Base-by-base conservation (phyloP, 495 filamentous ascomycete species). In the Talaromyces wortmannii region DNA sequence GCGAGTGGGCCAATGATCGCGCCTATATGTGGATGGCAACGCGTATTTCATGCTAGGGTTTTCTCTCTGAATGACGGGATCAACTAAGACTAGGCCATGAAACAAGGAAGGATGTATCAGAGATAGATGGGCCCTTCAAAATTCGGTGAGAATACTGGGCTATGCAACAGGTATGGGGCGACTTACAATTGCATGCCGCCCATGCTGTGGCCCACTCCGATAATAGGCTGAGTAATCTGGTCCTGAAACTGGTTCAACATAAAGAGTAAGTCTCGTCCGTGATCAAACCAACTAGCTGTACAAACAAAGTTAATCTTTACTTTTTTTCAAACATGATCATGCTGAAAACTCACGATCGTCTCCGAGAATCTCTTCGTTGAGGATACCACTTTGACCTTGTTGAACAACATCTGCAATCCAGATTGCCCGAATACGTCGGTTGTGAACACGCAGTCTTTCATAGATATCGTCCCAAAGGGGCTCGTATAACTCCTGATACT, bases 121-220 rank as follows among this genome's bases (percentile, higher is more conserved):
- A 6, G 89, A 70, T 1, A 81, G 67, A 49, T 77, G 66, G 51
- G 61, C 61, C 8, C 65, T 70, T 40, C 36, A 40, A 1, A 40
- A 10, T 10, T 40, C 36, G 5, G 13, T 40, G 8, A 40, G 8
- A 8, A 40, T 13, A 5, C 8, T 40, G 13, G 8, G 36, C 1
- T 40, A 8, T 40, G 36, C 5, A 10, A 40, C 2, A 40, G 13
- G 13, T 40, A 40, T 40, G 1, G 2, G 4, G 2, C 23, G 4
- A 40, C 36, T 40, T 8, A 40, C 36, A 40, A 13, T 5, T 40
- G 36, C 8, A 13, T 13, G 36, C 74, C 88, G 53, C 91, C 90
- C 70, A 87, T 82, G 60, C 84, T 88, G 67, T 95, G 89, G 11
- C 89, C 91, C 3, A 96, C 63, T 16, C 88, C 89, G 53, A 91